Base-by-base conservation (phyloP, 1,284 basidiomycete genomes). In the Veloboletus limbatus region DNA sequence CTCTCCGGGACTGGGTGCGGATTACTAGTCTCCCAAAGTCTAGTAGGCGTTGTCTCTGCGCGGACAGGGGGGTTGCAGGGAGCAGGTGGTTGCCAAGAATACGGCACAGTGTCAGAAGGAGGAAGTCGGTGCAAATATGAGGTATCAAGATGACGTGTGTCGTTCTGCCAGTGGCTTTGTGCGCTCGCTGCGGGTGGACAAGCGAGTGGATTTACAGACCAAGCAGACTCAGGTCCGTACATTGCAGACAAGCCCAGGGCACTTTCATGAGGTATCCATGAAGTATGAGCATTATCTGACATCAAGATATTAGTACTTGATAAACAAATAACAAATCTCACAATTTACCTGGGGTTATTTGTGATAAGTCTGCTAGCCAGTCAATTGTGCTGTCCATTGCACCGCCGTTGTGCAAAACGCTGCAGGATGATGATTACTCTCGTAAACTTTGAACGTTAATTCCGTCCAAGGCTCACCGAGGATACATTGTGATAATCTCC, bases 391-490 rank as follows among this genome's bases (percentile, higher is more conserved):
- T 4, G 21, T 34, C 11, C 17, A 20, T 4, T 11, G 30, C n/a
- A 25, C 6, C 3, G 10, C 25, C 3, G 2, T 4, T 11, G 14
- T 16, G 6, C 27, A 25, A 14, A 28, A 21, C 5, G 1, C 49
- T 57, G 24, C 14, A 26, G 31, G 1, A 13, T 17, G 21, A 16
- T 2, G n/a, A 7, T 21, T 18, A 17, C 6, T 2, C 9, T 20
- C 4, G n/a, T 55, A 24, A 62, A 40, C 16, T 33, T 11, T 8
- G 25, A 4, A 24, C 33, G 37, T 30, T 5, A 8, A 26, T 24
- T 6, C 14, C 6, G 13, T 31, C 14, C 16, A 21, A 6, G 16
- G 45, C 60, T 45, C 32, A 54, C 58, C 6, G 13, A 40, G 25
- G 8, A 42, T 39, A 13, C n/a, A 34, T 17, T 7, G 10, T 5